A percentile compares a stretch with the other conserved stretches of the same genome.
Conservation (phyloP, 352 stramenopile genomes). For the Plasmopara halstedii region DNA sequence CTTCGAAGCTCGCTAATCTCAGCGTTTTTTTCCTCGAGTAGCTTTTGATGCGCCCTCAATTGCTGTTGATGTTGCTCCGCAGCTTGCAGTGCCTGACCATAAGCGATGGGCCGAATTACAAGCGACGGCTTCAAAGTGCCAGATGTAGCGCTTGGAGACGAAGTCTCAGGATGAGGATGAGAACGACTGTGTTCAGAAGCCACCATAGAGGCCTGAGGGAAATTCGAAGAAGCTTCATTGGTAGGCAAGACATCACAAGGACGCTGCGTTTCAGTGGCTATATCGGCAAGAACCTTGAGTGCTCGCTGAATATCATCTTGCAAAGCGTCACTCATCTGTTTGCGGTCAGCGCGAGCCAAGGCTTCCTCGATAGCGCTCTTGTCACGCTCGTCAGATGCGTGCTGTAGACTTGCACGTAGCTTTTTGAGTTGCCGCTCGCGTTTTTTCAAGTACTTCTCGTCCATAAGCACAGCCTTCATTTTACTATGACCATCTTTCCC, state of each 20-base stretch:
- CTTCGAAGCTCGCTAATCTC: conserved; percentile 46
- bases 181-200: conserved; percentile 8
- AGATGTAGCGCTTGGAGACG: conserved; percentile 2
- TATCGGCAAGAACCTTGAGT: conserved; percentile 32
- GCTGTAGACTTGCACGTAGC: conserved; percentile 31
- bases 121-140: conserved; percentile 26
- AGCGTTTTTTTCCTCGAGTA: conserved; percentile 57
- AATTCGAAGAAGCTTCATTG: conserved; percentile 4
- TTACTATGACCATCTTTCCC: conserved; percentile 27
- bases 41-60: conserved; percentile 41
- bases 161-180: conserved; percentile 25
- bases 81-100: conserved; percentile 56
- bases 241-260: conserved; percentile 7
- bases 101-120: conserved; percentile 63
- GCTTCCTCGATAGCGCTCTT: conserved; percentile 45
- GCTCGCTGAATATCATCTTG: conserved; percentile 44
- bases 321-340: conserved; percentile 68
- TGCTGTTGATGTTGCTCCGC: conserved; percentile 63
- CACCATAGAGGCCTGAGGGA: too few relatives aligned
- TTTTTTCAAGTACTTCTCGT: conserved; percentile 73
- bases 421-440: conserved; percentile 70
- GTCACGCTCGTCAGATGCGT: conserved; percentile 44
- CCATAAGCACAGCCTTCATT: conserved; percentile 44
- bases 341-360: conserved; percentile 57
- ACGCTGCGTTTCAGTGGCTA: conserved; percentile 20